Evolutionary conservation across 139 green algal species (phyloP), one percentile per base, ranked within the genome.

Genomic region (Choricystis sp.): DNA sequence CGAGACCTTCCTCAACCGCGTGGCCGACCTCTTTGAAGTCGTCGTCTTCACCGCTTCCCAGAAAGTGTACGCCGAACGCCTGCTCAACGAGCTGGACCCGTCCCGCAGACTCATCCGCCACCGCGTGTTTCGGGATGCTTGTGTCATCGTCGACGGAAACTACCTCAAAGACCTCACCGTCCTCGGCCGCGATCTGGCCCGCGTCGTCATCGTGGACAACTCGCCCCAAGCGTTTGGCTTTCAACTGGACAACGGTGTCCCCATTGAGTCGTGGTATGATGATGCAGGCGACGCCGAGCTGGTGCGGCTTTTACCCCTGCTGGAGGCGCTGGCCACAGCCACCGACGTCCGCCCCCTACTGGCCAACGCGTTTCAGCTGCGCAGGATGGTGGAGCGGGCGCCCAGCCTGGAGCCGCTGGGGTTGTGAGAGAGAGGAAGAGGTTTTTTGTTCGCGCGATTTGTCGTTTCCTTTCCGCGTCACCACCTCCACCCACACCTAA

Each of bases 151-250:
- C 58, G 90, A 96, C 57, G 90, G 90, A 40, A 96, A 96, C 78
- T 97, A 95, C 69, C 71, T 97, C 5, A 94, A 94, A 65, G 75
- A 81, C 63, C 63, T 83, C 14, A 76, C 71, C 20, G 74, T 94
- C 20, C 81, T 98, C 49, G 91, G 91, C 14, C 71, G 91, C 9
- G 91, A 98, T 71, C 77, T 98, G 57, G 60, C 65, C 4, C 76
- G 83, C 59, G 91, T 85, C 30, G 65, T 89, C 56, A 98, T 98
- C 48, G 74, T 98, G 1, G 91, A 98, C 79, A 96, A 96, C 81
- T 89, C 79, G 1, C 61, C 64, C 1, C 82, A 93, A 65, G 85
- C 80, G 29, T 94, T 93, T 77, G 83, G 76, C 19, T 85, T 85
- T 30, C 87, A 95, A 77, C 68, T 96, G 21, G 83, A 86, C 66